phyloP scores from a whole-genome alignment of 108 stramenopile genomes.

The Pseudonitzschia multistriata region DNA sequence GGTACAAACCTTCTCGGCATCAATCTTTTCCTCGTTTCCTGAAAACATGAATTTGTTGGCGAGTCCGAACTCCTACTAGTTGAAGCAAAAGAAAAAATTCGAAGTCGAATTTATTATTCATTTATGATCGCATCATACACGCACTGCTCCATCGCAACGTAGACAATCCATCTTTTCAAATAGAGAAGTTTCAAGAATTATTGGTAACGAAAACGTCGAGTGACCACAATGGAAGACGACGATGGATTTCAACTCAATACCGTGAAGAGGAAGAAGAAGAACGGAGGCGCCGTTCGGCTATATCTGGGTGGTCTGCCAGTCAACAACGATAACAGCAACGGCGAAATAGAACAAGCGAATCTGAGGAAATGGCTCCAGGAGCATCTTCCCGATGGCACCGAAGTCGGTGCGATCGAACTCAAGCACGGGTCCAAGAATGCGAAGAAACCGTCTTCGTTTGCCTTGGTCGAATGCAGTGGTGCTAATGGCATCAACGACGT shows the following conservation, averaged over 20 bases:
- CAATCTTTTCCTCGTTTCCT: too few species aligned
- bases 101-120: too few species aligned
- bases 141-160: too few species aligned
- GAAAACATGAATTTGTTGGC: too few species aligned
- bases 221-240: neutral
- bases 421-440: neutral
- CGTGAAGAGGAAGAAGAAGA: neutral
- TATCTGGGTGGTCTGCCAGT: constrained; percentile 10
- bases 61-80: too few species aligned
- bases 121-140: too few species aligned
- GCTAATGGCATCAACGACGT: neutral
- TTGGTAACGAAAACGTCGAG: too few species aligned
- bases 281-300: neutral
- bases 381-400: neutral
- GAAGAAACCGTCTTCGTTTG: neutral
- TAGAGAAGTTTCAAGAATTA: neutral
- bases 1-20: neutral
- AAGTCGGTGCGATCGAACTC: neutral
- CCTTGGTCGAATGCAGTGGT: neutral
- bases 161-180: too few species aligned
- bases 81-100: too few species aligned
- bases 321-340: neutral
- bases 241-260: constrained; percentile 11
- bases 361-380: neutral
- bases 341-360: neutral